Conservation (phyloP, 352 stramenopile genomes). For the Globisporangium okanoganense region DNA sequence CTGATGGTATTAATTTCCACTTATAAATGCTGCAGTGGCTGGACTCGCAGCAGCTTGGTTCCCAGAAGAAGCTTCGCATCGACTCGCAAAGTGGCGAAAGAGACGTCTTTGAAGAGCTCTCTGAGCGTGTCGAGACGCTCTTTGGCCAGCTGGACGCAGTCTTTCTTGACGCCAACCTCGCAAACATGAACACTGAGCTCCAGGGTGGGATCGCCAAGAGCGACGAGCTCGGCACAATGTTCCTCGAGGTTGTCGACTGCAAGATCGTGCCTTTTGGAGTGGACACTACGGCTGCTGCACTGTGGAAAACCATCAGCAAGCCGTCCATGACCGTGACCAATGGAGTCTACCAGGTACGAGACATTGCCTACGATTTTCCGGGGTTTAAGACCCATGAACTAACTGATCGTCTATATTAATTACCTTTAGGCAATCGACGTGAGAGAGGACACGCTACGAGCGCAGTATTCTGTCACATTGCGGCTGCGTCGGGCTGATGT, state of each 20-base stretch:
- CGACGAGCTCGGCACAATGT: neutral
- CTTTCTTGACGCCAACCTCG: neutral
- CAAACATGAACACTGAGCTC: neutral
- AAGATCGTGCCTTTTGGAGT: constrained; percentile 2
- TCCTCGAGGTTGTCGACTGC: neutral
- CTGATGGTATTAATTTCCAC: no score
- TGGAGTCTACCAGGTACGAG: constrained; percentile 3
- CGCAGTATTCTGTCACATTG: neutral
- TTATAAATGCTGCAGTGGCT: neutral
- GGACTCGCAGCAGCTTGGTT: neutral
- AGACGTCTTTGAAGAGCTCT: constrained; percentile 5
- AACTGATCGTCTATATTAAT: neutral
- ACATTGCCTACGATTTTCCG: no score
- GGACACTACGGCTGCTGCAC: neutral
- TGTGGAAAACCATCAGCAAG: constrained; percentile 1
- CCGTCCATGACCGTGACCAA: neutral
- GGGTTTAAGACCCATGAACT: no score
- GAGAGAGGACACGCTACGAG: neutral
- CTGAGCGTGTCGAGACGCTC: neutral
- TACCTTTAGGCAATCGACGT: neutral
- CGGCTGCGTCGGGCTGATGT: neutral
- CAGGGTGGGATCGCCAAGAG: neutral
- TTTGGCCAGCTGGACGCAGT: neutral
- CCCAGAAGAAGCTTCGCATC: neutral
- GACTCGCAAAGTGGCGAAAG: neutral